Percentiles rank a stretch among this genome's conserved stretches.
These are phyloP conservation scores for Gnaphalium uliginosum DNA, from an alignment of 129 eudicot genomes.

Conservation along the genomic window DNA sequence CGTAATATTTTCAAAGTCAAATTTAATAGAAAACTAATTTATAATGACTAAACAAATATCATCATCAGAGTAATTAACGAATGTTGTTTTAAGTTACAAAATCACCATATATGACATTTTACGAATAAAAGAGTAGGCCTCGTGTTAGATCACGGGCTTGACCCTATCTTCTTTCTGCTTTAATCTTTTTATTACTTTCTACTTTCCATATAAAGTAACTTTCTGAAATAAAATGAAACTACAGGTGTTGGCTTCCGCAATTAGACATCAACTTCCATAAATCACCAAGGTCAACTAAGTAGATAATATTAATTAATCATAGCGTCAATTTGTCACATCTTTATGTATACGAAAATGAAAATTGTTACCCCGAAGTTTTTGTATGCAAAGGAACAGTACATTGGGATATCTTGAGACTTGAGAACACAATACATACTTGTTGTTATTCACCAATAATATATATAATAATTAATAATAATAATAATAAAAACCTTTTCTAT, in stretches of 20 bases:
- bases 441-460: too few species aligned
- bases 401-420: too few species aligned
- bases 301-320: slow-evolving; percentile 7
- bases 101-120: neutral
- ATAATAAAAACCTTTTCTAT: too few species aligned
- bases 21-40: too few species aligned
- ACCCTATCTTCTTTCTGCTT: slow-evolving; percentile 28
- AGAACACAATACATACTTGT: too few species aligned
- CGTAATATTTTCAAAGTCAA: too few species aligned
- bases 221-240: slow-evolving; percentile 2
- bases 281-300: slow-evolving; percentile 24
- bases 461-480: too few species aligned
- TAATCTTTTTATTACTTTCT: slow-evolving; percentile 31
- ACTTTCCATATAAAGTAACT: slow-evolving; percentile 36
- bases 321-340: neutral
- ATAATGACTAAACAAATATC: too few species aligned
- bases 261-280: slow-evolving; percentile 2
- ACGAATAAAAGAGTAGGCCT: slow-evolving; percentile 16
- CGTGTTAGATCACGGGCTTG: slow-evolving; percentile 27
- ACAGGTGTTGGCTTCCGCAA: slow-evolving; percentile 13
- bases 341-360: too few species aligned
- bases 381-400: too few species aligned
- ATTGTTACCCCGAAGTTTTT: too few species aligned
- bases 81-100: neutral
- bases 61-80: too few species aligned